Percentiles rank a stretch among this genome's conserved stretches.
Evolutionary conservation across 768 basidiomycete genomes (phyloP).

Genomic region (Plicaturopsis crispa): DNA sequence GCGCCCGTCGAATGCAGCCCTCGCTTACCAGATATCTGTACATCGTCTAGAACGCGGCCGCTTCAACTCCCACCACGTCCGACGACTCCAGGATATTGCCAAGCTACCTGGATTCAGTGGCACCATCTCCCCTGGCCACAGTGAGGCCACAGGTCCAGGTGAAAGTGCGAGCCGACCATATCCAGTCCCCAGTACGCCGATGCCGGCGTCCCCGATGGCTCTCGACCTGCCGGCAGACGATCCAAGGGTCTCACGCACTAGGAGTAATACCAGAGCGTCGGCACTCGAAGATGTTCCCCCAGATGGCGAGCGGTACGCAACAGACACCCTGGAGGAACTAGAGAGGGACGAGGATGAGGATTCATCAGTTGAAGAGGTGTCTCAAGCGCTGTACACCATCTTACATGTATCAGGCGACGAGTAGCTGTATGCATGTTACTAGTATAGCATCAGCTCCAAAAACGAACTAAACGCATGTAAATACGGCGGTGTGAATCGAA

Average conservation of each 20-base stretch:
- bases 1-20: not conserved
- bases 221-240: not conserved
- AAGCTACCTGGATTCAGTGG: constrained; percentile 7
- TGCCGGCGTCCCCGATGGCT: not conserved
- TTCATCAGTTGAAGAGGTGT: not conserved
- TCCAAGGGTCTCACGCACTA: not conserved
- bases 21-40: constrained; percentile 8
- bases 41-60: constrained; percentile 3
- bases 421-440: not conserved
- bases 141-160: not conserved
- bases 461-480: not conserved
- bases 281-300: no score
- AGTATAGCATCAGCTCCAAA: not conserved
- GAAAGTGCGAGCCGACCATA: not conserved
- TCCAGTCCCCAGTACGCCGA: no score
- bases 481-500: not conserved
- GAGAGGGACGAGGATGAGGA: not conserved
- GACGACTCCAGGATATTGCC: constrained; percentile 6
- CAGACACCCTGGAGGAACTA: not conserved
- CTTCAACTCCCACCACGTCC: constrained; percentile 6
- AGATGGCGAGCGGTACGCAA: no score
- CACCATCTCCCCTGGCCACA: not conserved
- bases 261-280: not conserved
- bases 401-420: not conserved
- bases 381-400: not conserved